phyloP scores from a whole-genome alignment of 805 yeast genomes.

The Nakazawaea holstii region DNA sequence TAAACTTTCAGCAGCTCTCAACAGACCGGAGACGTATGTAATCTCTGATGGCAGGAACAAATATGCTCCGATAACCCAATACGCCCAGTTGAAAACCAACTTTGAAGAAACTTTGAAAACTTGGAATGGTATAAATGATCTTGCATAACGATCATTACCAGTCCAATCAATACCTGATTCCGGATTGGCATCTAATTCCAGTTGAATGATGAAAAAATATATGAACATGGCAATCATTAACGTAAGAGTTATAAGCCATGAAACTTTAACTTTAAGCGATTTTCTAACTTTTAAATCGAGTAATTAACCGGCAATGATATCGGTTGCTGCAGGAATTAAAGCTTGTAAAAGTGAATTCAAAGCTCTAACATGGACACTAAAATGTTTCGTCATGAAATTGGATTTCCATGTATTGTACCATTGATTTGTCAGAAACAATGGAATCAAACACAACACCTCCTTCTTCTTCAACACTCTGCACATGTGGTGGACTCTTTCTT shows the following conservation, averaged over 20 bases:
- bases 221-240: not conserved
- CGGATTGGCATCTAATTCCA: not conserved
- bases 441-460: not conserved
- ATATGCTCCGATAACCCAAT: conserved; percentile 19
- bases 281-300: not conserved
- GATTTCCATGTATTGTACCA: not conserved
- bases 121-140: conserved; percentile 17
- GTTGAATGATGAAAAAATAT: not conserved
- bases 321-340: not conserved
- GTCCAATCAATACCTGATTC: conserved; percentile 15
- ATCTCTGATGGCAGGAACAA: conserved; percentile 13
- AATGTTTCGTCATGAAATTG: not conserved
- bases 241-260: not conserved
- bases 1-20: not conserved
- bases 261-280: not conserved
- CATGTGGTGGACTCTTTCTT: not conserved
- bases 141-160: conserved; percentile 12
- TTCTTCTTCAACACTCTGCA: not conserved
- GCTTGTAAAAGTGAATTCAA: not conserved
- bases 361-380: not conserved
- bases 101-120: conserved; percentile 16
- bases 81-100: conserved; percentile 17
- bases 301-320: not conserved
- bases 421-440: not conserved
- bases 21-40: not conserved